Percentiles rank a stretch among this genome's conserved stretches.
Conservation (phyloP, 441 rosid genomes). For the Biscutella laevigata region DNA sequence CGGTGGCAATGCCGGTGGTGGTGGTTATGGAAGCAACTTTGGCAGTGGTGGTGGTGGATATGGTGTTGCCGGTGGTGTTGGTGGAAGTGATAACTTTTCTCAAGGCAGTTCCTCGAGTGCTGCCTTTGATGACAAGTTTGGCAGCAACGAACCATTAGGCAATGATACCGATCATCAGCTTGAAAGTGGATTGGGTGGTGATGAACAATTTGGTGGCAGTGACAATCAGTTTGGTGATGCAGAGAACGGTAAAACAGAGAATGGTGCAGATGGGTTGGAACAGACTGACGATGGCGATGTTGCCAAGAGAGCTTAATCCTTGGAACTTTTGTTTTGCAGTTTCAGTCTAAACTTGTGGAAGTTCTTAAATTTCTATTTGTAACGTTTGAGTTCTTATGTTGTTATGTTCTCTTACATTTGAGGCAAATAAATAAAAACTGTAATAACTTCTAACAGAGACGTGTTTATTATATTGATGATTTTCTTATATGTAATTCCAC, state of each 20-base stretch:
- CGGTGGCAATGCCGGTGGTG: background rate
- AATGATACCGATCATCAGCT: constrained; percentile 21
- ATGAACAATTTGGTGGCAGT: constrained; percentile 22
- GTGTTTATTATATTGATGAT: background rate
- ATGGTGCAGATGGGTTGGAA: constrained; percentile 27
- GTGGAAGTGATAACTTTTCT: constrained; percentile 27
- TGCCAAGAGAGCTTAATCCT: constrained; percentile 53
- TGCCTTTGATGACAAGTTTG: constrained; percentile 24
- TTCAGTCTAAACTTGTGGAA: constrained; percentile 10
- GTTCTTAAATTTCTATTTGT: background rate
- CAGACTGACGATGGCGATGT: constrained; percentile 40
- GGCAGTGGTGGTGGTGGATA: constrained; percentile 4
- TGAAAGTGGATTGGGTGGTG: background rate
- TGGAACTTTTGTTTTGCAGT: constrained; percentile 15
- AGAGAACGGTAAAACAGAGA: constrained; percentile 19
- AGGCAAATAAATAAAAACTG: constrained; percentile 11
- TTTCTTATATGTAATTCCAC: too few species aligned
- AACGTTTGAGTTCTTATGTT: constrained; percentile 9
- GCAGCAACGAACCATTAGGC: constrained; percentile 21
- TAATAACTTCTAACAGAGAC: constrained; percentile 4
- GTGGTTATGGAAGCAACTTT: constrained; percentile 1
- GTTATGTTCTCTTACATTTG: constrained; percentile 16
- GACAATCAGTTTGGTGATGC: constrained; percentile 25
- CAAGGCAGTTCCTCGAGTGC: constrained; percentile 18
- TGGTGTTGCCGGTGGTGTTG: constrained; percentile 27